Conservation (phyloP, 768 basidiomycete genomes). For the Pleurotus eryngii region DNA sequence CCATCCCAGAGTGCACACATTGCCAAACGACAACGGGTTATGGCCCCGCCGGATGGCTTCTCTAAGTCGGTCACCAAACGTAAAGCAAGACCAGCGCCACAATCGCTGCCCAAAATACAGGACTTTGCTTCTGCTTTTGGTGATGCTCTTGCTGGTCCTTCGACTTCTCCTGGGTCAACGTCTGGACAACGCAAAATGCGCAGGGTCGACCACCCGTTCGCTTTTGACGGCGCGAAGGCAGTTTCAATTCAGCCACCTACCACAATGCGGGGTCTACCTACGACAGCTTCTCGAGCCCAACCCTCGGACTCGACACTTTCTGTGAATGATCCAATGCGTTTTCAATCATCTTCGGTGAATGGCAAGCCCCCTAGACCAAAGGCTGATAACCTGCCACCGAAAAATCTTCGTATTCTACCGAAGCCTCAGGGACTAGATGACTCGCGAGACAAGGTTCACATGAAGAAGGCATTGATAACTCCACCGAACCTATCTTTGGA, state of each 20-base stretch:
- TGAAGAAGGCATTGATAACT: constrained; percentile 11
- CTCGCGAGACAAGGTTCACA: constrained; percentile 10
- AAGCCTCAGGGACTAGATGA: not conserved
- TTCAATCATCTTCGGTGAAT: not conserved
- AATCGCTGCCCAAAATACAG: not conserved
- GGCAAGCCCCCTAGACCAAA: not conserved
- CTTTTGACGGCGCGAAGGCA: not conserved
- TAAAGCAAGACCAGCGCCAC: not conserved
- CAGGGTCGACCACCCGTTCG: not conserved
- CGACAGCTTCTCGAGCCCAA: not conserved
- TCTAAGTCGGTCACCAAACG: not conserved
- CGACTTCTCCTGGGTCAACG: not conserved
- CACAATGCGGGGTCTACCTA: not conserved
- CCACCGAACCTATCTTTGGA: constrained; percentile 7
- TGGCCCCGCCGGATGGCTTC: constrained; percentile 12
- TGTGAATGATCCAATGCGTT: not conserved
- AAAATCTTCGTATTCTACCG: not conserved
- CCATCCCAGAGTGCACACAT: not conserved
- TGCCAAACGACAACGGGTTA: constrained; percentile 7
- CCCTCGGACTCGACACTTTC: not conserved
- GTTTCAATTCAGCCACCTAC: not conserved
- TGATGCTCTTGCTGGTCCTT: not conserved
- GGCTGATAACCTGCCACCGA: not conserved
- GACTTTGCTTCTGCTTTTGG: constrained; percentile 11
- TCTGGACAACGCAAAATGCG: not conserved